Evolutionary conservation across 1,284 basidiomycete species (phyloP).

Genomic region (Moesziomyces sp.): DNA sequence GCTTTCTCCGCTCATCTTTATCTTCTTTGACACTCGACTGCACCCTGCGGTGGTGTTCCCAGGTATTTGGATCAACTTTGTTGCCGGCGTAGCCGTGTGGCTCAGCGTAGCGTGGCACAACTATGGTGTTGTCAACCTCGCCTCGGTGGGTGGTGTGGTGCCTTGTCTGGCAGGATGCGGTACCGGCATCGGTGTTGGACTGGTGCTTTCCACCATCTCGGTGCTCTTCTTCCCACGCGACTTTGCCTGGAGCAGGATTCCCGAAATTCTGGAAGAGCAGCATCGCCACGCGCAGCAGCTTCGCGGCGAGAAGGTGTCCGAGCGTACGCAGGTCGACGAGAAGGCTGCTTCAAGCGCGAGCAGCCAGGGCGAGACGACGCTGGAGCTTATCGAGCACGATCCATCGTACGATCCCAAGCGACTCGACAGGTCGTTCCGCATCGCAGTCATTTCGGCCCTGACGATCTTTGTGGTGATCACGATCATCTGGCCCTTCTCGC

Average conservation of each 20-base stretch:
- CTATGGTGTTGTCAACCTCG: constrained; percentile 47
- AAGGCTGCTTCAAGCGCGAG: constrained; percentile 17
- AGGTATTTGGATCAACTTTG: constrained; percentile 63
- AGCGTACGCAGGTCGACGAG: background rate
- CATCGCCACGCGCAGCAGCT: constrained; percentile 20
- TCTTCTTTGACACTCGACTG: constrained; percentile 58
- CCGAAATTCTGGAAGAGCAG: constrained; percentile 38
- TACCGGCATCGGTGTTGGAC: constrained; percentile 53
- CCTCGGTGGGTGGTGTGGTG: constrained; percentile 44
- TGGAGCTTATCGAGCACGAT: constrained; percentile 44
- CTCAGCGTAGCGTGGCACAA: constrained; percentile 51
- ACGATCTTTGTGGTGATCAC: constrained; percentile 59
- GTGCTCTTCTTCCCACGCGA: constrained; percentile 46
- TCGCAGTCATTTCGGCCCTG: constrained; percentile 30
- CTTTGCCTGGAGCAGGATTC: constrained; percentile 53
- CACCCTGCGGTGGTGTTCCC: constrained; percentile 55
- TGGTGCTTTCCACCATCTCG: constrained; percentile 32
- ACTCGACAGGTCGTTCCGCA: constrained; percentile 37
- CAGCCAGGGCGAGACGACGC: constrained; percentile 28
- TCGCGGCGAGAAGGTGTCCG: constrained; percentile 3
- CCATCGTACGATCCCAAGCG: constrained; percentile 31
- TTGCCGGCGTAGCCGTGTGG: constrained; percentile 60
- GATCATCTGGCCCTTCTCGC: constrained; percentile 64
- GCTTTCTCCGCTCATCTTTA: constrained; percentile 54
- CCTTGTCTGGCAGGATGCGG: constrained; percentile 56